phyloP scores from a whole-genome alignment of 2,329 filamentous ascomycete genomes.

The Alternaria arborescens region DNA sequence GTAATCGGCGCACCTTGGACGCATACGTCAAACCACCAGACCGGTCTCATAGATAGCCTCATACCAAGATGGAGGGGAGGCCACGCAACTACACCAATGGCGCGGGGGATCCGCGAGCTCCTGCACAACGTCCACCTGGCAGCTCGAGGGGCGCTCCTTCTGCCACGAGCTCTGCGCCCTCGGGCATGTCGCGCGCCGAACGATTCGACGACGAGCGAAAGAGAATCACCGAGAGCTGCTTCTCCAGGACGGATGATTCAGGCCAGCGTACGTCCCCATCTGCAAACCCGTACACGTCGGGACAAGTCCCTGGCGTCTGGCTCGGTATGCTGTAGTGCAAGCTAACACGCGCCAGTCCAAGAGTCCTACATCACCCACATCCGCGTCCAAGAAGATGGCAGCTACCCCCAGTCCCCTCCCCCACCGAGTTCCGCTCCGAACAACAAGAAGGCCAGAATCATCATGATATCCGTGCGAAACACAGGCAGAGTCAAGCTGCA shows the following conservation, averaged over 20 bases:
- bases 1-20: slow-evolving; percentile 7
- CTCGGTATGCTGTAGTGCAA: background rate
- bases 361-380: slow-evolving; percentile 99
- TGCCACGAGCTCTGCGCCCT: slow-evolving; percentile 35
- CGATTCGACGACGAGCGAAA: slow-evolving; percentile 96
- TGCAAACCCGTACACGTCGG: background rate
- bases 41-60: background rate
- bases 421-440: slow-evolving; percentile 77
- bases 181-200: slow-evolving; percentile 68
- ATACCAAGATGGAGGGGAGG: slow-evolving; percentile 44
- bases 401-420: slow-evolving; percentile 82
- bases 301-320: slow-evolving; percentile 1
- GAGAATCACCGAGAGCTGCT: slow-evolving; percentile 94
- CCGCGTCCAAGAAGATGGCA: slow-evolving; percentile 84
- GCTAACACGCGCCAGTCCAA: slow-evolving; percentile 62
- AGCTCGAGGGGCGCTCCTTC: slow-evolving; percentile 40
- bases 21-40: background rate
- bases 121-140: slow-evolving; percentile 36
- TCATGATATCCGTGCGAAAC: slow-evolving; percentile 91
- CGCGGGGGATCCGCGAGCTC: slow-evolving; percentile 32
- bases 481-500: slow-evolving; percentile 94
- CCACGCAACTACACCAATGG: slow-evolving; percentile 45
- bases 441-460: slow-evolving; percentile 86
- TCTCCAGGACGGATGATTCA: slow-evolving; percentile 86
- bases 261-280: slow-evolving; percentile 73